Evolutionary conservation across 192 early-diverging fungal species (phyloP).

Genomic region (Coemansia aciculifera): DNA sequence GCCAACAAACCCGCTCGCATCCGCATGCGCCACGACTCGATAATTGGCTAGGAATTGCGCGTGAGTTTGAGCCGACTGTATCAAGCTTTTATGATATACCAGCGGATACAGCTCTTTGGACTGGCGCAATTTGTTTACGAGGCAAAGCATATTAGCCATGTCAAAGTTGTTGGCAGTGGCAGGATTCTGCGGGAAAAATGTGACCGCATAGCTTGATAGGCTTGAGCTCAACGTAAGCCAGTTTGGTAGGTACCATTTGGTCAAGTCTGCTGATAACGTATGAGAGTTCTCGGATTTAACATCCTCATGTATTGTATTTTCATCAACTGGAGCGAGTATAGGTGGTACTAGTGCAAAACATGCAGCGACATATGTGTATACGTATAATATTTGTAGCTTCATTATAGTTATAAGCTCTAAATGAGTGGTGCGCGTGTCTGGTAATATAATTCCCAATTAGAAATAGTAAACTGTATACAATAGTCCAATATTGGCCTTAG

Average conservation of each 20-base stretch:
- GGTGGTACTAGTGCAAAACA: background rate
- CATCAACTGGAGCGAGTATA: background rate
- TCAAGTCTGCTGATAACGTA: background rate
- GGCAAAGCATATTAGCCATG: slow-evolving; percentile 41
- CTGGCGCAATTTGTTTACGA: slow-evolving; percentile 35
- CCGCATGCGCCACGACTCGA: slow-evolving; percentile 38
- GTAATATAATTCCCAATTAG: background rate
- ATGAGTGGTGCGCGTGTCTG: background rate
- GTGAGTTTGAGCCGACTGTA: slow-evolving; percentile 28
- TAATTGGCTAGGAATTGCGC: slow-evolving; percentile 34
- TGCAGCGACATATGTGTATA: background rate
- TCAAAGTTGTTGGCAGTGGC: slow-evolving; percentile 21
- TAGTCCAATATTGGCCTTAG: background rate
- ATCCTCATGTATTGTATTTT: background rate
- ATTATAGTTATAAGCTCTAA: background rate
- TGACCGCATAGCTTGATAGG: slow-evolving; percentile 15
- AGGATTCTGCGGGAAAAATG: slow-evolving; percentile 28
- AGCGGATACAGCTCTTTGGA: slow-evolving; percentile 18
- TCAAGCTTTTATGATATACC: slow-evolving; percentile 24
- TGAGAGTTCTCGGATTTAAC: background rate
- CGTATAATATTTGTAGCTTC: background rate
- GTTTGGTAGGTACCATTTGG: slow-evolving; percentile 3
- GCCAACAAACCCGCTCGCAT: slow-evolving; percentile 29
- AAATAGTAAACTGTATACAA: background rate
- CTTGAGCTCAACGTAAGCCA: slow-evolving; percentile 1